These are phyloP conservation scores for Puccinia coronata DNA, from an alignment of 1,284 basidiomycete species.

Conservation along the genomic window DNA sequence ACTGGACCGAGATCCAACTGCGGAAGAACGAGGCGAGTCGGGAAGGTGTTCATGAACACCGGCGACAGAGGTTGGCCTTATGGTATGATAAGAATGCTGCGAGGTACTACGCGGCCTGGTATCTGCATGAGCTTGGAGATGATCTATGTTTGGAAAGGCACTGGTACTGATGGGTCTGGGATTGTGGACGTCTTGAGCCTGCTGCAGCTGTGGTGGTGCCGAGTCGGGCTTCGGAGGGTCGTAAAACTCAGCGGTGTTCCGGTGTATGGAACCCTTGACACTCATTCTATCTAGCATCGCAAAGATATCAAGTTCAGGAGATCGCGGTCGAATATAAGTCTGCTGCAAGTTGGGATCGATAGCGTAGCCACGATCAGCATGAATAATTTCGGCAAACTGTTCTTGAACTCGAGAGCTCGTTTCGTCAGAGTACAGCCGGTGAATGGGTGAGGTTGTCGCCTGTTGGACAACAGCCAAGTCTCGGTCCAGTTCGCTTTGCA, in stretches of 20 bases:
- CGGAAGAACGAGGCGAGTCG: slow-evolving; percentile 38
- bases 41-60: slow-evolving; percentile 31
- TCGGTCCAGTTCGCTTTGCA: slow-evolving; percentile 48
- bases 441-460: slow-evolving; percentile 5
- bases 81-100: slow-evolving; percentile 43
- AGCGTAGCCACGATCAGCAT: slow-evolving; percentile 2
- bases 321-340: slow-evolving; percentile 12
- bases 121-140: slow-evolving; percentile 24
- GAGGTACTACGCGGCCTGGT: slow-evolving; percentile 1
- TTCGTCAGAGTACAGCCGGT: slow-evolving; percentile 25
- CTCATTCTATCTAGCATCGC: slow-evolving; percentile 50
- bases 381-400: not conserved
- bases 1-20: slow-evolving; percentile 1
- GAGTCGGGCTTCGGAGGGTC: slow-evolving; percentile 10
- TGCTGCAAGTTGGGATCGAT: slow-evolving; percentile 34
- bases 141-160: slow-evolving; percentile 8
- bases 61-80: slow-evolving; percentile 46
- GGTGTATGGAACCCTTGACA: slow-evolving; percentile 39
- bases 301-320: slow-evolving; percentile 48
- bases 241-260: slow-evolving; percentile 42
- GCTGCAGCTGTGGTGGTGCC: slow-evolving; percentile 1
- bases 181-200: slow-evolving; percentile 13
- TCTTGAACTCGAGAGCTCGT: not conserved
- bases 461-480: slow-evolving; percentile 25
- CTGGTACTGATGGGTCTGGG: slow-evolving; percentile 29